Base-by-base conservation (phyloP, 345 rosid genomes). In the Dimocarpus longan region DNA sequence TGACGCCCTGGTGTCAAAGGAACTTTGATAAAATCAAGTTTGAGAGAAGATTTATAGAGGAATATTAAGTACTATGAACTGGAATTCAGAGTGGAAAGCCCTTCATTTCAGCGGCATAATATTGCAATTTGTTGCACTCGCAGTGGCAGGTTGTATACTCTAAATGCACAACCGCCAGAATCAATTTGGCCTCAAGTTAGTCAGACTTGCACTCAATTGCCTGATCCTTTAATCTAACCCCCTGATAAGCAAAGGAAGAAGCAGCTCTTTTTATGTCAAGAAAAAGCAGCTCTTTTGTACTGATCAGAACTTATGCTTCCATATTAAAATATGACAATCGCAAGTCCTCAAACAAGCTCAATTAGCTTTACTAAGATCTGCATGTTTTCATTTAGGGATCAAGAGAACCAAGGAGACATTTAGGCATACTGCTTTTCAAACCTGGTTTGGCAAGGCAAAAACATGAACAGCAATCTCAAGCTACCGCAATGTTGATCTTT, bases 81-180 rank as follows among this genome's bases (percentile, higher is more conserved):
- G 19, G 99, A 96, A 73, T 96, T 90, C 82, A 85, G 83, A 84
- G 97, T 93, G 0, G 94, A 92, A 71, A 89, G 95, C 42, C 88
- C 93, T 0, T n/a, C 85, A 6, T 91, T 94, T 83, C 86, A 57
- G 22, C 82, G 94, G 69, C 95, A 93, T 69, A 96, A 93, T 32
- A 77, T 93, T 0, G 97, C 99, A 0, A 84, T 91, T 32, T 93
- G 97, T 56, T 96, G 97, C 65, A 86, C 86, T 66, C 82, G 63
- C 0, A 60, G 81, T 12, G 98, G 97, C 6, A 80, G 83, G 79
- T 81, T n/a, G n/a, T n/a, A n/a, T n/a, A n/a, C n/a, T n/a, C n/a
- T n/a, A n/a, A n/a, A 92, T 93, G n/a, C n/a, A 70, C 97, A 90
- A 68, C 86, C 97, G 19, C 90, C 97, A 9, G 98, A 94, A 69